These are phyloP conservation scores for Ilyonectria sp. DNA, from an alignment of 2,329 filamentous ascomycete genomes.

Conservation along the genomic window DNA sequence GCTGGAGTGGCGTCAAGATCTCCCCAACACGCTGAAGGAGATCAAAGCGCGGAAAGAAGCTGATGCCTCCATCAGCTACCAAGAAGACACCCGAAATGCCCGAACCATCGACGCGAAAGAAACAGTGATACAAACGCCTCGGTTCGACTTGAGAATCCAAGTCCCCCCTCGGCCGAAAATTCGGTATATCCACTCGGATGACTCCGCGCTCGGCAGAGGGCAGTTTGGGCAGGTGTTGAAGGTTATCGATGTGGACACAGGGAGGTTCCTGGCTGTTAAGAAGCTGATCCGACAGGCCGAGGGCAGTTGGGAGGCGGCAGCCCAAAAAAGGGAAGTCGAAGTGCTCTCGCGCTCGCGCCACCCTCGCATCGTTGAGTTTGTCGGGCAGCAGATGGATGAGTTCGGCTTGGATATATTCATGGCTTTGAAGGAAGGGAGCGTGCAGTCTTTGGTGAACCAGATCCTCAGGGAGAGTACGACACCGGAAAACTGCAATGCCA, in stretches of 20 bases:
- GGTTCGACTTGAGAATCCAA: background rate
- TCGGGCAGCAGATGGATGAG: slow-evolving; percentile 15
- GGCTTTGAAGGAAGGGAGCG: slow-evolving; percentile 33
- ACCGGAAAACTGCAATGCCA: background rate
- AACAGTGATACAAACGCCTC: background rate
- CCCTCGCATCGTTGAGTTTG: slow-evolving; percentile 23
- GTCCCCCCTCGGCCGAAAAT: background rate
- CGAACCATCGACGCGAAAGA: slow-evolving; percentile 9
- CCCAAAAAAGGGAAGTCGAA: background rate
- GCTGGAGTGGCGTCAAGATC: background rate
- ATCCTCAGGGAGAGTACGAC: background rate
- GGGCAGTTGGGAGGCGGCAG: too few species aligned
- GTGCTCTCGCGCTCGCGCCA: background rate
- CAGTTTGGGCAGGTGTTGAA: background rate
- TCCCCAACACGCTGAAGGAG: background rate
- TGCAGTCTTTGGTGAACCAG: background rate
- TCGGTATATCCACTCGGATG: background rate
- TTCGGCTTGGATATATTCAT: slow-evolving; percentile 33
- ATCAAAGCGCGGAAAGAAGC: background rate
- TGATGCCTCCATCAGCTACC: background rate
- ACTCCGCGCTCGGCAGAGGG: background rate
- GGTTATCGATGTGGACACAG: background rate
- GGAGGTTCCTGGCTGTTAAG: slow-evolving; percentile 13
- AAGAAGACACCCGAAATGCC: background rate
- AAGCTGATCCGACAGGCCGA: background rate